Base-by-base conservation (phyloP, 1,284 basidiomycete genomes). In the Sanghuangporus weigelae region DNA sequence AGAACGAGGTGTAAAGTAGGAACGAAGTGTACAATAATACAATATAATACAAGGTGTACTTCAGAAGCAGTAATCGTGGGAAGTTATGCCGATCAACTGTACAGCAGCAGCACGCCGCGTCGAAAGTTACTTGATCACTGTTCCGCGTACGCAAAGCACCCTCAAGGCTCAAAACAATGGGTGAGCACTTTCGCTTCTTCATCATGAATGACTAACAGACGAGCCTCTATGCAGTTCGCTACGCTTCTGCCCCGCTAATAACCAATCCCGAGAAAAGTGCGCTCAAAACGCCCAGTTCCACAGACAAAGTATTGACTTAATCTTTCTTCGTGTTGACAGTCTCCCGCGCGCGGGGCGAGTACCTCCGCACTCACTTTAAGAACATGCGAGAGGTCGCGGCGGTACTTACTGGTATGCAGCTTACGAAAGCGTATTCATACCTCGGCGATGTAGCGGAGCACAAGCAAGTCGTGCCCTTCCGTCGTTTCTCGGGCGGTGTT, bases 341-440 rank as follows among this genome's bases (percentile, higher is more conserved):
- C 77, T 89, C 95, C 73, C 90, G 87, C 75, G 92, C 96, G 68
- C 91, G 93, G 74, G 96, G 96, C 73, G 92, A 96, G 82, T 97
- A 98, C 85, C 88, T 98, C 75, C 93, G 96, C 72, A 97, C 96
- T 66, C 97, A 99, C 84, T 99, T 98, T 89, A 99, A 99, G 92
- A 99, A 99, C 88, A 98, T 98, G 88, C 92, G 96, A 72, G 95
- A 95, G 79, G 94, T 96, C 64, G 91, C 88, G 62, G 92, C 93
- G 71, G 93, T 90, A 69, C 82, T 96, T 68, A 65, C 62, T 92
- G 97, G 97, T 76, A 82, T 98, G 80, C 93, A 93, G 78, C 84
- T 99, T 78, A 86, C 89, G 72, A 98, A 98, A 84, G 97, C 97
- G 56, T 96, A 96, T 83, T 77, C 87, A 69, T 98, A 98, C 85